Base-by-base conservation (phyloP, 345 rosid genomes). In the Lumnitzera racemosa region DNA sequence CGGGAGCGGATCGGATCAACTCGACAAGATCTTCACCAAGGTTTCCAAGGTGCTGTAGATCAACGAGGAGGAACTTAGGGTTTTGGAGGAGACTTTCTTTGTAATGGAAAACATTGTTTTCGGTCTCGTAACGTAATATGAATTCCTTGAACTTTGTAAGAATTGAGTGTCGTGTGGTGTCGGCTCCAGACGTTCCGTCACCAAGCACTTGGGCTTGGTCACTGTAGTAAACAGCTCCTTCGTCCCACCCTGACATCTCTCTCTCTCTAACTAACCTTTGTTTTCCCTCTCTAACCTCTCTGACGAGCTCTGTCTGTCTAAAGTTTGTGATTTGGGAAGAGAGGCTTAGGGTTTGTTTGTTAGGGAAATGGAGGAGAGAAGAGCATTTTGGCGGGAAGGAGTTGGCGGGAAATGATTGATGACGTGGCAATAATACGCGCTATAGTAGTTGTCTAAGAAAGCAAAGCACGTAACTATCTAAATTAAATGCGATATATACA, bases 191-290 rank as follows among this genome's bases (percentile, higher is more conserved):
- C 11, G 56, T 43, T 11, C 70, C 72, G 77, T 69, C 48, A 74
- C 91, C 24, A 77, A 90, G 95, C 64, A 88, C 91, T 69, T 86
- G 95, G 15, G 95, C 90, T 77, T 88, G 95, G 72, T 88, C 90
- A 75, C 97, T 94, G 87, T 76, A 94, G 81, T 83, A 83, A 20
- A 94, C 89, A 12, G 84, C 87, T 48, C 95, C 98, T 70, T 83
- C 96, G 63, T 91, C 92, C 96, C 96, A 83, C 12, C 95, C 98
- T 2, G 96, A 91, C 98, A 91, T 90, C 41, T 58, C 73, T 50
- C 57, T 66, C 54, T 25, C 29, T 46, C 49, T 61, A 55, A 49
- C 17, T 15, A 31, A 27, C 16, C 4, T 14, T 13, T 8, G 13
- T 10, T 29, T 12, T 58, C 56, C 24, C n/a, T 36, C 58, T 61